Percentiles rank a stretch among this genome's conserved stretches.
These are phyloP conservation scores for Stentor roeselii DNA, from an alignment of 73 alveolate species.

Conservation along the genomic window DNA sequence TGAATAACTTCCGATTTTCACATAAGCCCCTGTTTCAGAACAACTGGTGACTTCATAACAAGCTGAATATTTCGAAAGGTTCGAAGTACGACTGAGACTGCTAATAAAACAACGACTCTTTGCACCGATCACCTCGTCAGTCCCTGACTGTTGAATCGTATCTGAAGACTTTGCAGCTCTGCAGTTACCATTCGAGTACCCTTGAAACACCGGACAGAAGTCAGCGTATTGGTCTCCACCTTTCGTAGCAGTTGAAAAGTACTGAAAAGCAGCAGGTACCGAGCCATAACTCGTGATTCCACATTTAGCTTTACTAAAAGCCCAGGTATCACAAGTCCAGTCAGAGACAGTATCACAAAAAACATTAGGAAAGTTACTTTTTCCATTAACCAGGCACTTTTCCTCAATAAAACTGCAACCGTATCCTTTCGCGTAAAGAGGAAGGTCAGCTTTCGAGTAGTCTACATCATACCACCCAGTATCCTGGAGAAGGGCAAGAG, in stretches of 20 bases:
- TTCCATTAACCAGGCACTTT: no score
- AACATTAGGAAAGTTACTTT: no score
- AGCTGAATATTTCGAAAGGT: neutral
- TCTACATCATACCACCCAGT: no score
- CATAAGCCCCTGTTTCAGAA: neutral
- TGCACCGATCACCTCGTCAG: neutral
- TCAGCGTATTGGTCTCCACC: neutral
- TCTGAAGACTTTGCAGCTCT: no score
- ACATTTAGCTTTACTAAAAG: neutral
- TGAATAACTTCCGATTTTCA: neutral
- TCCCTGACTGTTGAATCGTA: neutral
- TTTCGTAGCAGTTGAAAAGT: conserved; percentile 29
- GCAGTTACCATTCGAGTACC: conserved; percentile 44
- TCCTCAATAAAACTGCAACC: no score
- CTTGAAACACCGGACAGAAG: conserved; percentile 35
- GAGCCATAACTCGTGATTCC: neutral
- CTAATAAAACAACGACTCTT: neutral
- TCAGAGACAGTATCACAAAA: no score
- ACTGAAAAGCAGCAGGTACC: neutral
- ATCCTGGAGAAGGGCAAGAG: no score
- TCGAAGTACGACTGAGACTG: neutral
- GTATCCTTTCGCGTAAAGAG: no score
- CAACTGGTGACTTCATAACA: neutral
- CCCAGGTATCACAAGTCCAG: neutral
- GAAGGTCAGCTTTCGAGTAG: no score